Evolutionary conservation across 352 stramenopile genomes (phyloP).

Genomic region (Aphanomyces invadans): DNA sequence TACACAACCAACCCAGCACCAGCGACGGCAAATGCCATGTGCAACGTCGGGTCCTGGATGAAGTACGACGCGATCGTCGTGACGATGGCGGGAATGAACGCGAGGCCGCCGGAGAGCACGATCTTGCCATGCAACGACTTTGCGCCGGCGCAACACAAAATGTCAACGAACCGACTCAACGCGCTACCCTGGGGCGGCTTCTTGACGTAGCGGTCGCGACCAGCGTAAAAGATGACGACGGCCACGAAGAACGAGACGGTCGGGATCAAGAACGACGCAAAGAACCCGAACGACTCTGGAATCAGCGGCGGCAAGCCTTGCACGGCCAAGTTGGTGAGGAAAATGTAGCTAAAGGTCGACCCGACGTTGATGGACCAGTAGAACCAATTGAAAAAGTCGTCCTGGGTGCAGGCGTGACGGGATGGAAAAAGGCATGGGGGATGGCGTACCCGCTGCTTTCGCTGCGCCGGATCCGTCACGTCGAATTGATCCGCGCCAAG

Average conservation of each 20-base stretch:
- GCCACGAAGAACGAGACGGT: conserved; percentile 71
- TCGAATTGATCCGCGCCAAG: conserved; percentile 79
- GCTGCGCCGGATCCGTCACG: conserved; percentile 53
- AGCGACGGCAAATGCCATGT: conserved; percentile 50
- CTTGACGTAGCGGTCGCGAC: conserved; percentile 49
- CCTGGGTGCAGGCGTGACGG: conserved; percentile 28
- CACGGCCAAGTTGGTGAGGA: conserved; percentile 86
- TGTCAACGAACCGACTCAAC: conserved; percentile 58
- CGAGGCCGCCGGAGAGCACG: conserved; percentile 62
- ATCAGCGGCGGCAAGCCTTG: conserved; percentile 83
- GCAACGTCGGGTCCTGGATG: conserved; percentile 43
- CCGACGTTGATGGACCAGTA: conserved; percentile 92
- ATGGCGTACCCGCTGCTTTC: conserved; percentile 35
- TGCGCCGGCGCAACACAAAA: conserved; percentile 52
- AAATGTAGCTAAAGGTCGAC: conserved; percentile 84
- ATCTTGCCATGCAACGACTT: conserved; percentile 50
- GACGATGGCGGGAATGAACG: conserved; percentile 64
- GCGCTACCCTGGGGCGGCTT: conserved; percentile 70
- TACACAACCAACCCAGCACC: conserved; percentile 53
- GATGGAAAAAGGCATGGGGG: neutral
- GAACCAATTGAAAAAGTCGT: conserved; percentile 92
- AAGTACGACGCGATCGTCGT: conserved; percentile 78
- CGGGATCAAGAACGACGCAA: conserved; percentile 82
- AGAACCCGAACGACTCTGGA: conserved; percentile 76
- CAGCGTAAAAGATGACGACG: conserved; percentile 71